Conservation (phyloP, 2,329 filamentous ascomycete species). For the Cordyceps pruinosa region DNA sequence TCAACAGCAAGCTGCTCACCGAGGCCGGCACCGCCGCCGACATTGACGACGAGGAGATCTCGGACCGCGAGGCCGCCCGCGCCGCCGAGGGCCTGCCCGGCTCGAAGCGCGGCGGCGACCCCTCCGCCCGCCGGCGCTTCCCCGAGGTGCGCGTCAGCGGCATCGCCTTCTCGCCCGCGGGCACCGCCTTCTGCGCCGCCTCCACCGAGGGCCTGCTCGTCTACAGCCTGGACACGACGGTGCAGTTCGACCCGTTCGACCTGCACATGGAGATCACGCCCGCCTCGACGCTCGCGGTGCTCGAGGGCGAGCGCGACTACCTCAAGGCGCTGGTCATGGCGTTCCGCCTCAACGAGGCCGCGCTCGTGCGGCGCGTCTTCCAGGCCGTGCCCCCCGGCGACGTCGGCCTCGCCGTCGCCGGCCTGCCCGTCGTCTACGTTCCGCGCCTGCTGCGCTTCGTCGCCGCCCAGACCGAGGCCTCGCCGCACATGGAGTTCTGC, state of each 20-base stretch:
- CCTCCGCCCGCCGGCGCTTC: constrained; percentile 65
- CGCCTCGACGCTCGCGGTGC: constrained; percentile 65
- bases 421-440: constrained; percentile 80
- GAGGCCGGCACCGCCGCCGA: constrained; percentile 80
- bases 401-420: constrained; percentile 69
- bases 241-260: constrained; percentile 93
- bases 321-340: constrained; percentile 94
- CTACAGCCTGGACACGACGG: constrained; percentile 78
- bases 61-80: constrained; percentile 75
- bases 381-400: constrained; percentile 70
- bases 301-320: constrained; percentile 66
- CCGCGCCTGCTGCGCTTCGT: constrained; percentile 80
- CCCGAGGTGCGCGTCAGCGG: constrained; percentile 80
- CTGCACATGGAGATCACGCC: constrained; percentile 92
- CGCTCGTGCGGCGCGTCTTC: constrained; percentile 78
- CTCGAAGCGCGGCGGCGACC: constrained; percentile 75
- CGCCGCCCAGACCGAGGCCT: constrained; percentile 79
- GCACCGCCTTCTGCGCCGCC: constrained; percentile 86
- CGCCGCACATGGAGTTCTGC: constrained; percentile 91
- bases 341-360: constrained; percentile 85
- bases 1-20: constrained; percentile 86
- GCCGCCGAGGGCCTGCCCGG: constrained; percentile 76
- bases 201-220: constrained; percentile 91
- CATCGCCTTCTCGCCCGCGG: constrained; percentile 82
- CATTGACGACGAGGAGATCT: constrained; percentile 84